A percentile compares a stretch with the other conserved stretches of the same genome.
Evolutionary conservation across 257 asterid genomes (phyloP).

Genomic region (Solanum ossicruentum): DNA sequence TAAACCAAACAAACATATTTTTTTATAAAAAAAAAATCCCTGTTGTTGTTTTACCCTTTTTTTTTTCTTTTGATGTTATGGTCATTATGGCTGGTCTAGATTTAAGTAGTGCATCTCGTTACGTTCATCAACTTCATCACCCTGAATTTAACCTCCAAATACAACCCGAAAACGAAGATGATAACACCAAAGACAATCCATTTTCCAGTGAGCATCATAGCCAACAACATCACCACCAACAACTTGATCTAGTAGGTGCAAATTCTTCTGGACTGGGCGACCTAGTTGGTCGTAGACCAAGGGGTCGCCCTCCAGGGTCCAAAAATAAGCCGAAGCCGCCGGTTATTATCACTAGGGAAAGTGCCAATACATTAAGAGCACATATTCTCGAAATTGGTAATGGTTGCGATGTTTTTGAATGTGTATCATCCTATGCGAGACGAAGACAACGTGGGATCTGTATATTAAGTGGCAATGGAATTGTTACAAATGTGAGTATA

Average conservation of each 20-base stretch:
- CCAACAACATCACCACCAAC: neutral
- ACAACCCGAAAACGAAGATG: constrained; percentile 26
- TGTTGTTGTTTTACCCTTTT: neutral
- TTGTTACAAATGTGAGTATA: constrained; percentile 35
- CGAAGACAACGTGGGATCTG: constrained; percentile 55
- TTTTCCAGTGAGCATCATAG: constrained; percentile 13
- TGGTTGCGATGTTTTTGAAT: constrained; percentile 40
- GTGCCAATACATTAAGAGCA: constrained; percentile 46
- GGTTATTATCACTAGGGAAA: constrained; percentile 40
- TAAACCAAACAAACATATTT: neutral
- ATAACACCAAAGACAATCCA: constrained; percentile 7
- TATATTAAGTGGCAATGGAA: constrained; percentile 39
- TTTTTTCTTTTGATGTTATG: constrained; percentile 1
- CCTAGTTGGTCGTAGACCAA: constrained; percentile 29
- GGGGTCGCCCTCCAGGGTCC: constrained; percentile 53
- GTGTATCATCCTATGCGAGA: constrained; percentile 29
- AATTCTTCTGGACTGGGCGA: constrained; percentile 25
- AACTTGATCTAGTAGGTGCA: constrained; percentile 10
- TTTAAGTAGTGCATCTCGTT: constrained; percentile 58
- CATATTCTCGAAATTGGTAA: constrained; percentile 38
- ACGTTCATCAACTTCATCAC: constrained; percentile 40
- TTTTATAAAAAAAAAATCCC: neutral
- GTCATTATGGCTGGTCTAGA: constrained; percentile 68
- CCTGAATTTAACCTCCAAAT: constrained; percentile 44
- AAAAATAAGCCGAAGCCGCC: constrained; percentile 46